Percentiles rank a stretch among this genome's conserved stretches.
Evolutionary conservation across 805 yeast genomes (phyloP).

Genomic region (Zygosaccharomyces kombuchaensis): DNA sequence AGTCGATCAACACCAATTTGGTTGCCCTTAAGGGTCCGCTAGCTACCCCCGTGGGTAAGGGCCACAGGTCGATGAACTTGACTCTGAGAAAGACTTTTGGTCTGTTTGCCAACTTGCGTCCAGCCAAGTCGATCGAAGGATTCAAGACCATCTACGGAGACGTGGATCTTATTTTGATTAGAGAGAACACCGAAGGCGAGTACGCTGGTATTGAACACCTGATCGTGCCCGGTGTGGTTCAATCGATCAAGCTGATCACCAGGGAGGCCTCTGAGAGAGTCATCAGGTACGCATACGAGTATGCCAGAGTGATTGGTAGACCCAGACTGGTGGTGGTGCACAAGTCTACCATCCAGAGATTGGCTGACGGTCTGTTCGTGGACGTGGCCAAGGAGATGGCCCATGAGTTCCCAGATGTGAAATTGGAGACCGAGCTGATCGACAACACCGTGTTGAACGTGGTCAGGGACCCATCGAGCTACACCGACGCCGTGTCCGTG

Average conservation of each 20-base stretch:
- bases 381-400: conserved; percentile 85
- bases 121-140: conserved; percentile 90
- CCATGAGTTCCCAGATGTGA: conserved; percentile 87
- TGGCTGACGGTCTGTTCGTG: conserved; percentile 95
- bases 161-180: conserved; percentile 92
- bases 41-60: conserved; percentile 98
- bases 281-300: conserved; percentile 94
- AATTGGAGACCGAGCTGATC: conserved; percentile 78
- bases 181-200: conserved; percentile 99
- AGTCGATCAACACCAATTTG: conserved; percentile 85
- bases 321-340: conserved; percentile 91
- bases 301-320: conserved; percentile 84
- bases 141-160: conserved; percentile 75
- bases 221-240: conserved; percentile 97
- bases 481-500: conserved; percentile 83
- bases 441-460: conserved; percentile 93
- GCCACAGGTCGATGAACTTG: conserved; percentile 95
- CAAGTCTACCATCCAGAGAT: conserved; percentile 97
- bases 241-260: conserved; percentile 95
- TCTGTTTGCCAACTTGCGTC: conserved; percentile 95
- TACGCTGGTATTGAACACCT: conserved; percentile 99
- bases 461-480: conserved; percentile 81
- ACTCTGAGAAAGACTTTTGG: conserved; percentile 96
- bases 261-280: conserved; percentile 95
- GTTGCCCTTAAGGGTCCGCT: conserved; percentile 97